Percentiles rank a stretch among this genome's conserved stretches.
Evolutionary conservation across 2,329 filamentous ascomycete species (phyloP).

Genomic region (Aspergillus tubingensis): DNA sequence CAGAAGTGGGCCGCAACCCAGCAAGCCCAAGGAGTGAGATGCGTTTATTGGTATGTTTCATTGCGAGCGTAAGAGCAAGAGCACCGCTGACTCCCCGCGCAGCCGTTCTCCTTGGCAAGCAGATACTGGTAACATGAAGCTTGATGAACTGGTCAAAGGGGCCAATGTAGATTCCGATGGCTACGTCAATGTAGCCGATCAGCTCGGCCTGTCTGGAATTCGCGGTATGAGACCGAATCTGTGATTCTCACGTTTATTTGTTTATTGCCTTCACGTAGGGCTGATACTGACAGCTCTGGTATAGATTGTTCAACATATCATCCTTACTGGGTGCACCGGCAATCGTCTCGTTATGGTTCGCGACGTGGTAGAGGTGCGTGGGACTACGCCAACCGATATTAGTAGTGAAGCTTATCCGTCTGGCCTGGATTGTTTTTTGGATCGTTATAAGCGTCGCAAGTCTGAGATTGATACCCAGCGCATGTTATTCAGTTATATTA

Average conservation of each 20-base stretch:
- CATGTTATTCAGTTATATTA: too few species aligned
- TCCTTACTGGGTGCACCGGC: constrained; percentile 37
- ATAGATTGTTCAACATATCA: constrained; percentile 47
- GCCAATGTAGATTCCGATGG: constrained; percentile 39
- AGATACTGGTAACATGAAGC: constrained; percentile 32
- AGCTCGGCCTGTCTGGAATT: constrained; percentile 43
- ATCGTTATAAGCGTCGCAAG: neutral
- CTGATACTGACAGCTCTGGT: neutral
- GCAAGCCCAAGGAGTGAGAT: constrained; percentile 37
- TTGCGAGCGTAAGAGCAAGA: neutral
- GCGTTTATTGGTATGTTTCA: constrained; percentile 48
- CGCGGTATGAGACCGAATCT: constrained; percentile 38
- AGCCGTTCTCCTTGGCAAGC: constrained; percentile 47
- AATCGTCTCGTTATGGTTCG: constrained; percentile 26
- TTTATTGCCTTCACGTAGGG: neutral
- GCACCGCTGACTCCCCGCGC: neutral
- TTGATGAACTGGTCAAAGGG: constrained; percentile 33
- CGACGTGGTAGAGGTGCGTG: constrained; percentile 4
- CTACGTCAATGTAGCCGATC: constrained; percentile 48
- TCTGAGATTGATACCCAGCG: too few species aligned
- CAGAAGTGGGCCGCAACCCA: constrained; percentile 52
- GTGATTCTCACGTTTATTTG: constrained; percentile 16
- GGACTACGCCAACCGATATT: neutral
- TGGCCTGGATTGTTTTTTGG: neutral
- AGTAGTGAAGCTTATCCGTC: neutral